phyloP scores from a whole-genome alignment of 1,284 basidiomycete species.

The Ceratobasidium sp. region DNA sequence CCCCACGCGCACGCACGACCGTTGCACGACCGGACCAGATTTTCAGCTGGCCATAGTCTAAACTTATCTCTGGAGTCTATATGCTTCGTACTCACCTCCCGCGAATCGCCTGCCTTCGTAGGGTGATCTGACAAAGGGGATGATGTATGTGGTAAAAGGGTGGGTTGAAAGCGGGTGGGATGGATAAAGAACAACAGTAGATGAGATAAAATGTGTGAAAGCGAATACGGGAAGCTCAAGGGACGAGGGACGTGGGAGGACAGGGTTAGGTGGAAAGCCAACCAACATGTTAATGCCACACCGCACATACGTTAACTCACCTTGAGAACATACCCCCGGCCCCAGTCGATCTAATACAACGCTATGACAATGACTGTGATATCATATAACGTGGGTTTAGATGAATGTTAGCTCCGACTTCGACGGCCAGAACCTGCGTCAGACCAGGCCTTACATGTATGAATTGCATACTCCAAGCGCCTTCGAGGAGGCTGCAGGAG shows the following conservation, averaged over 20 bases:
- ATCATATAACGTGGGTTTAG: background rate
- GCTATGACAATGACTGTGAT: background rate
- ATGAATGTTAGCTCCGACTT: constrained; percentile 7
- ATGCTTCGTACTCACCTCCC: background rate
- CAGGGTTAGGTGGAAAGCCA: constrained; percentile 12
- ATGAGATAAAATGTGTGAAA: background rate
- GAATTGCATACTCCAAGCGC: background rate
- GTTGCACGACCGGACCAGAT: background rate
- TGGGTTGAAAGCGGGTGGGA: background rate
- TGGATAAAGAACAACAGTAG: background rate
- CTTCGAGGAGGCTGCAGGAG: background rate
- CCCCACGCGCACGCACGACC: background rate
- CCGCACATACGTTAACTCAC: constrained; percentile 8
- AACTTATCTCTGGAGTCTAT: background rate
- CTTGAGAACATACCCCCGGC: background rate
- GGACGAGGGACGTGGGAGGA: constrained; percentile 14
- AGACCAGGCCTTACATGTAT: background rate
- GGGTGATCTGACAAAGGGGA: background rate
- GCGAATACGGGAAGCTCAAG: constrained; percentile 3
- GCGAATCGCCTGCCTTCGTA: background rate
- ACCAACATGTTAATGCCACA: constrained; percentile 14
- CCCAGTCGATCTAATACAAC: background rate
- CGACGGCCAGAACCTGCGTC: background rate
- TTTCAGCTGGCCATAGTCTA: background rate
- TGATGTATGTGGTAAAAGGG: background rate